Evolutionary conservation across 2,329 filamentous ascomycete genomes (phyloP), one percentile per base, ranked within the genome.

Genomic region (Pseudonectria foliicola): DNA sequence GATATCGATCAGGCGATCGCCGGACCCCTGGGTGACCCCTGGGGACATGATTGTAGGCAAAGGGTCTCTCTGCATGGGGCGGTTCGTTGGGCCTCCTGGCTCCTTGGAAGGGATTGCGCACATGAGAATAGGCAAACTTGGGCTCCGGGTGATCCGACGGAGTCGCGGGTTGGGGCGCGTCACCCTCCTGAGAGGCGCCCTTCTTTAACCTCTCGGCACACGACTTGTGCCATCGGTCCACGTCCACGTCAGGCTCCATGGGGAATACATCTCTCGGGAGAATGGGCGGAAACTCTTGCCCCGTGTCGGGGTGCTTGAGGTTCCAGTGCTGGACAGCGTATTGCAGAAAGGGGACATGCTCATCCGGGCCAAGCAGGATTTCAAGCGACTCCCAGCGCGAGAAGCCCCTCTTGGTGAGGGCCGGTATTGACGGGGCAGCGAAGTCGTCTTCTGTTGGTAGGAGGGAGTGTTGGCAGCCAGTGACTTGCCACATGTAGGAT

Each of bases 351-450:
- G 78, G 77, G 1, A 88, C 83, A 63, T 96, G 89, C 50, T 93
- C 85, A 48, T 92, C 82, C 0, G 92, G 92, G 2, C 81, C 85
- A 2, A 96, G 73, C 25, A 96, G 67, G 14, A 95, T 73, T 63
- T 96, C 87, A 36, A 96, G 84, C 0, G 85, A 87, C 65, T 95
- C 83, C 90, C 90, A 98, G 57, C 86, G 80, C 28, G 90, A 85
- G 59, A 94, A 98, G 27, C 92, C 92, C 52, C 78, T 76, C 0
- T 74, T 70, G 25, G 90, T 93, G 37, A 98, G 66, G 11, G 88
- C 85, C 1, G 92, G 92, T 27, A 95, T 74, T 0, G 75, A 79
- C 0, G 90, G 92, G 1, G 80, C 68, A 4, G 73, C 74, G 56
- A 85, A 95, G 43, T 85, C 76, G 49, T 80, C 73, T 26, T 77